phyloP scores from a whole-genome alignment of 2,329 filamentous ascomycete genomes.

The Cercospora nicotianae region DNA sequence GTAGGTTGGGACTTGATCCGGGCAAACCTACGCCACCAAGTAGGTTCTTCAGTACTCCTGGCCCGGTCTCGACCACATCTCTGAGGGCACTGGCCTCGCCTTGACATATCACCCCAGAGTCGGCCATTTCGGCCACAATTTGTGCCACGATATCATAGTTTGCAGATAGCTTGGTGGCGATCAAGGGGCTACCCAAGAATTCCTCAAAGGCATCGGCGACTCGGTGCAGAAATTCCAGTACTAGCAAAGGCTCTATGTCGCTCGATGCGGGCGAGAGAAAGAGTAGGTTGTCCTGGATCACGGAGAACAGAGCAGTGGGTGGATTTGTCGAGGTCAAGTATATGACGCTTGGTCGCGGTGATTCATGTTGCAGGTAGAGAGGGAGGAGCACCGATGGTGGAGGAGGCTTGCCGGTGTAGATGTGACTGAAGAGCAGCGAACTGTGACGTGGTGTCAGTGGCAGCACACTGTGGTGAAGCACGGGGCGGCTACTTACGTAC shows the following conservation, averaged over 20 bases:
- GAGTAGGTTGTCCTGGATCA: conserved; percentile 82
- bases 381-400: conserved; percentile 74
- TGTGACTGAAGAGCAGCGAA: conserved; percentile 81
- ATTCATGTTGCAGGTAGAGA: conserved; percentile 79
- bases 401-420: conserved; percentile 79
- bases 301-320: conserved; percentile 82
- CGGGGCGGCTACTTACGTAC: conserved; percentile 53
- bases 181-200: conserved; percentile 82
- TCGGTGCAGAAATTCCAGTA: conserved; percentile 92
- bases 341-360: conserved; percentile 80
- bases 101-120: conserved; percentile 82
- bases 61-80: conserved; percentile 81
- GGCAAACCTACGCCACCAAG: conserved; percentile 84
- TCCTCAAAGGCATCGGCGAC: conserved; percentile 91
- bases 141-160: conserved; percentile 95
- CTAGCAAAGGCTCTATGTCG: conserved; percentile 84
- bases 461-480: conserved; percentile 15
- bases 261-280: conserved; percentile 81
- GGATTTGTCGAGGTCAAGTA: conserved; percentile 81
- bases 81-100: conserved; percentile 91
- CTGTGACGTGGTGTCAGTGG: conserved; percentile 48
- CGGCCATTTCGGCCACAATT: conserved; percentile 92
- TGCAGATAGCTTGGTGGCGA: conserved; percentile 81
- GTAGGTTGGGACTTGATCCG: conserved; percentile 44
- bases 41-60: conserved; percentile 84